phyloP scores from a whole-genome alignment of 192 early-diverging fungal genomes.

The Podila clonocystis region DNA sequence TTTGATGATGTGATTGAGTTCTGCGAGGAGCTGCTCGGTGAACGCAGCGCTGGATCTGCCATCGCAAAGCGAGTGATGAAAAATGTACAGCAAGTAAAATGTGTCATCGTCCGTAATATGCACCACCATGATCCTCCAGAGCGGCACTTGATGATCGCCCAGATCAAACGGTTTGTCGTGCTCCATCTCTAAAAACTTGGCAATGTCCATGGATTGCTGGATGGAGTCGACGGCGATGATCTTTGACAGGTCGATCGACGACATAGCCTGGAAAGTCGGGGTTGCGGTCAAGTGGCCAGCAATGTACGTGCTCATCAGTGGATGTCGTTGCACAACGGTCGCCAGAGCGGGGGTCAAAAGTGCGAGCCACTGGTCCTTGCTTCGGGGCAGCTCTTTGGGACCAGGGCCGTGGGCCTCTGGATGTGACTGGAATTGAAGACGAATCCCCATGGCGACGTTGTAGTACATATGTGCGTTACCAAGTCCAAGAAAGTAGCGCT shows the following conservation, averaged over 20 bases:
- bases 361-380: conserved; percentile 18
- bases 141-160: conserved; percentile 4
- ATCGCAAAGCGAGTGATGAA: conserved; percentile 15
- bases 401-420: not conserved
- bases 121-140: conserved; percentile 28
- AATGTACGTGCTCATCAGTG: conserved; percentile 21
- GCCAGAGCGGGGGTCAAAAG: conserved; percentile 24
- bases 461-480: conserved; percentile 13
- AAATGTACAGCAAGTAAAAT: conserved; percentile 21
- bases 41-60: conserved; percentile 16
- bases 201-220: not conserved
- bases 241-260: conserved; percentile 15
- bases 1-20: conserved; percentile 3
- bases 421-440: conserved; percentile 4
- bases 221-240: conserved; percentile 14
- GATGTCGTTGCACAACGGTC: conserved; percentile 12
- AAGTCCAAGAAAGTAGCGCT: conserved; percentile 30
- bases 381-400: not conserved
- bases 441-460: conserved; percentile 26
- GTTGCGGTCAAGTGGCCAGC: conserved; percentile 19
- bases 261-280: conserved; percentile 17
- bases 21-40: conserved; percentile 24
- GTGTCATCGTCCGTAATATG: conserved; percentile 22
- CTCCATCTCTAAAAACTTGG: conserved; percentile 14
- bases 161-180: conserved; percentile 8